A percentile compares a stretch with the other conserved stretches of the same genome.
These are phyloP conservation scores for Viola odorata DNA, from an alignment of 345 rosid genomes.

Conservation along the genomic window DNA sequence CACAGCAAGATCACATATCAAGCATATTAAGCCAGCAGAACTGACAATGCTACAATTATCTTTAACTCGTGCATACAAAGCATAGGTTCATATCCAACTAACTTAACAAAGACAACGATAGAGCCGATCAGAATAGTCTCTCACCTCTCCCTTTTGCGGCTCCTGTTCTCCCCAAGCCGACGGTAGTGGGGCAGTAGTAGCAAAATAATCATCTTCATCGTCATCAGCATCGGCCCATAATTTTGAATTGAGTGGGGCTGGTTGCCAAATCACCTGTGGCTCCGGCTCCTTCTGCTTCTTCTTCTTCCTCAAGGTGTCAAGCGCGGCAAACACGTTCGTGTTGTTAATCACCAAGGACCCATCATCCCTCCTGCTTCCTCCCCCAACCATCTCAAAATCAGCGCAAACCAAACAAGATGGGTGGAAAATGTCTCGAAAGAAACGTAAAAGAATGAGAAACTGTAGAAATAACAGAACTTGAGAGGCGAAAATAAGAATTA, in stretches of 20 bases:
- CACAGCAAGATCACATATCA: too few relatives aligned
- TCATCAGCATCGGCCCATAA: conserved; percentile 46
- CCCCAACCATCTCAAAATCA: conserved; percentile 13
- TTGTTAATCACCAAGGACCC: conserved; percentile 33
- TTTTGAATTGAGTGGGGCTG: conserved; percentile 29
- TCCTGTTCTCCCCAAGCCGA: conserved; percentile 19
- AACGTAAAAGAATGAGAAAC: too few relatives aligned
- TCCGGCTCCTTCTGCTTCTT: conserved; percentile 26
- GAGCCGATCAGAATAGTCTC: too few relatives aligned
- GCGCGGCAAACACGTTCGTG: conserved; percentile 39
- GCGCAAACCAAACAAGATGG: background rate
- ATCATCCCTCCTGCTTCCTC: conserved; percentile 31
- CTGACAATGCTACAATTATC: too few relatives aligned
- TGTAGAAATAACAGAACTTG: too few relatives aligned
- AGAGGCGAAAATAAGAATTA: too few relatives aligned
- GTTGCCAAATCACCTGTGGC: conserved; percentile 35
- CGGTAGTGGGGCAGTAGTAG: conserved; percentile 26
- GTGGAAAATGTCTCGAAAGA: background rate
- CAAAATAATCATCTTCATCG: conserved; percentile 40
- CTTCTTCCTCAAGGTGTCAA: conserved; percentile 34
- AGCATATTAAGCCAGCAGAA: too few relatives aligned
- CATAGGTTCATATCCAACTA: too few relatives aligned
- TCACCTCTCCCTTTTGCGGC: conserved; percentile 9
- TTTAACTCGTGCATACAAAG: too few relatives aligned
- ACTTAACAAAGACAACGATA: too few relatives aligned